phyloP scores from a whole-genome alignment of 2,329 filamentous ascomycete species.

The Xylariaceae sp. region DNA sequence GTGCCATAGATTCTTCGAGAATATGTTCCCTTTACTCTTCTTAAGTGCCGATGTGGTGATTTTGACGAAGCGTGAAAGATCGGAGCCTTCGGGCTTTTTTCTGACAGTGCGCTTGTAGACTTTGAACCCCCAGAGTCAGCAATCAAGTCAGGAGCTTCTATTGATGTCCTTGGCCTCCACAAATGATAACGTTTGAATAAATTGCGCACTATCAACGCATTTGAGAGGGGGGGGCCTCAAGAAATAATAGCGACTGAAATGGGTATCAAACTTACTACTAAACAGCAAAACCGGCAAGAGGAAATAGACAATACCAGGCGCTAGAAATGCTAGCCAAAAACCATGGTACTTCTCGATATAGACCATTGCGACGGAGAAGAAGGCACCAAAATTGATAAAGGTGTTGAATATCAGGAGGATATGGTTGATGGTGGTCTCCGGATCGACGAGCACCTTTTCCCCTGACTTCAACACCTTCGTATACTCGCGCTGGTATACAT shows the following conservation, averaged over 20 bases:
- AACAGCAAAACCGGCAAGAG: constrained; percentile 54
- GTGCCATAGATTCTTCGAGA: constrained; percentile 53
- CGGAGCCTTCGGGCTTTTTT: constrained; percentile 59
- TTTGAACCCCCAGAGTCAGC: constrained; percentile 5
- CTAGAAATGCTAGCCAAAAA: constrained; percentile 53
- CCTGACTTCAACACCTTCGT: constrained; percentile 39
- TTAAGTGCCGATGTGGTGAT: constrained; percentile 50
- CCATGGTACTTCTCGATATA: constrained; percentile 58
- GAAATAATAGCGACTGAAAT: not conserved
- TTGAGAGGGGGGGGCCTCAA: too few relatives aligned
- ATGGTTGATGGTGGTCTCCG: constrained; percentile 42
- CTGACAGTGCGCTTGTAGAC: constrained; percentile 52
- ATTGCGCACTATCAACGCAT: too few relatives aligned
- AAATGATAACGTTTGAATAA: not conserved
- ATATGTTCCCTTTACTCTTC: constrained; percentile 46
- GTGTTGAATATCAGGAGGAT: constrained; percentile 36
- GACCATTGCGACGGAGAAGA: constrained; percentile 48
- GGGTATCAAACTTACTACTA: constrained; percentile 30
- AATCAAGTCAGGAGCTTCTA: not conserved
- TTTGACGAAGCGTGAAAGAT: constrained; percentile 54
- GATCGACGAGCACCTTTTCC: constrained; percentile 43
- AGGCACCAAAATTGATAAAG: constrained; percentile 47
- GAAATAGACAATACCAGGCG: constrained; percentile 45
- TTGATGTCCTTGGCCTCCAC: not conserved
- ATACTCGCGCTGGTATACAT: constrained; percentile 37